Base-by-base conservation (phyloP, 1,284 basidiomycete species). In the Tilletia horrida region DNA sequence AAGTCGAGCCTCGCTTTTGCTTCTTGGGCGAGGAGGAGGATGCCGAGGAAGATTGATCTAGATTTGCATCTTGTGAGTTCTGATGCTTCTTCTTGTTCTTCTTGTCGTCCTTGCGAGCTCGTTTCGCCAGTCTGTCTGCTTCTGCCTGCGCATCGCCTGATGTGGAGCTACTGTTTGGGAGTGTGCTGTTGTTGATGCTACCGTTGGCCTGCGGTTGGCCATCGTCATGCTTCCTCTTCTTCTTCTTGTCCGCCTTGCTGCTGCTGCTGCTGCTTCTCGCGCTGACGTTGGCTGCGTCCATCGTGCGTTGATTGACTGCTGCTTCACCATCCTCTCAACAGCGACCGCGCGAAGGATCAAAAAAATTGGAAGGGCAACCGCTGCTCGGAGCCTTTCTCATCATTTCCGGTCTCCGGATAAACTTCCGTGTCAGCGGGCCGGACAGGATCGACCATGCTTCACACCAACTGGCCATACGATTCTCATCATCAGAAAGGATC, bases 171-270 rank as follows among this genome's bases (percentile, higher is more conserved):
- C 6, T 40, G 35, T 40, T 40, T 4, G 35, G 35, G 6, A 40
- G 8, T 11, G 47, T 16, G 2, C 9, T 25, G 47, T n/a, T 16
- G 47, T 8, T 48, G 47, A 8, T 48, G 47, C 9, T 25, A 8
- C 47, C 47, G 47, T 48, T 52, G 3, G 50, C 21, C 21, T 52
- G 21, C 23, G 18, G 50, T 13, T 21, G 27, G 7, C 27, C 55
- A n/a, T 59, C 55, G 9, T 59, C 55, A 27, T 29, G 55, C 55
- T 59, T 59, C 1, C 55, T 25, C 55, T 59, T 59, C 55, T 59
- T 59, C n/a, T 59, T 59, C 1, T 29, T 25, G 27, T 59, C 31
- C 29, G 27, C 31, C n/a, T 13, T 13, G 23, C 50, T 52, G 23
- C 50, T 52, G 2, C 50, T 27, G 23, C 50, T 52, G 50, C 50